A percentile compares a stretch with the other conserved stretches of the same genome.
phyloP scores from a whole-genome alignment of 2,329 filamentous ascomycete species.

The Apiospora marii region DNA sequence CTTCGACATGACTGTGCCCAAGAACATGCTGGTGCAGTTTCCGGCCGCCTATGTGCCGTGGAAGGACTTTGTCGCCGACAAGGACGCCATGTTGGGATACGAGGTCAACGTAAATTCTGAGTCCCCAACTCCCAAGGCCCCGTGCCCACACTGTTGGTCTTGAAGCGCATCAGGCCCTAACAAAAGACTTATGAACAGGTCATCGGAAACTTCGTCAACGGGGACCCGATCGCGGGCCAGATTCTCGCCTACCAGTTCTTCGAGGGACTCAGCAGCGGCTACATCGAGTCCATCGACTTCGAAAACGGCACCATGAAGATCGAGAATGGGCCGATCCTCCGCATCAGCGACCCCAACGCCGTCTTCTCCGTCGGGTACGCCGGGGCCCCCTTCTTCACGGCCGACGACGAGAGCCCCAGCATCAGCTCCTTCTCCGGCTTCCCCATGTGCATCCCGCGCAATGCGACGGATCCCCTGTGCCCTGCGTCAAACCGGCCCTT shows the following conservation, averaged over 20 bases:
- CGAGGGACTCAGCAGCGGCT: conserved; percentile 45
- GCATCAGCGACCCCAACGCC: conserved; percentile 55
- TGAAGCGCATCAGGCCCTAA: background rate
- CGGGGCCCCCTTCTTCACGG: conserved; percentile 51
- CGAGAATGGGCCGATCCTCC: conserved; percentile 41
- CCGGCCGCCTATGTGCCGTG: conserved; percentile 55
- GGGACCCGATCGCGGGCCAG: conserved; percentile 43
- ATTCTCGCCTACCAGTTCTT: conserved; percentile 45
- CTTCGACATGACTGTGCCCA: conserved; percentile 53
- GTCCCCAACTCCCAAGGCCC: too few species aligned
- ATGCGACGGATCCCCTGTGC: conserved; percentile 45
- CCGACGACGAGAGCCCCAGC: conserved; percentile 57
- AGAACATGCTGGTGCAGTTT: conserved; percentile 59
- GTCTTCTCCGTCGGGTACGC: conserved; percentile 50
- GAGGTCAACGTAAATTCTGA: conserved; percentile 43
- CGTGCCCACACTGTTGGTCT: too few species aligned
- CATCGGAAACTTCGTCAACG: conserved; percentile 46
- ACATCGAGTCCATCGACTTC: conserved; percentile 45
- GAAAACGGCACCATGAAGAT: conserved; percentile 45
- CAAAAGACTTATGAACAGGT: conserved; percentile 36
- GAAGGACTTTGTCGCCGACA: conserved; percentile 45
- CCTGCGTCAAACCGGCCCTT: conserved; percentile 45
- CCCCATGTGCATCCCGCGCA: conserved; percentile 60
- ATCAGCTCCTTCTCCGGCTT: conserved; percentile 58
- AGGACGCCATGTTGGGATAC: conserved; percentile 43